Evolutionary conservation across 2,329 filamentous ascomycete species (phyloP).

Genomic region (Rhynchosporium secalis): DNA sequence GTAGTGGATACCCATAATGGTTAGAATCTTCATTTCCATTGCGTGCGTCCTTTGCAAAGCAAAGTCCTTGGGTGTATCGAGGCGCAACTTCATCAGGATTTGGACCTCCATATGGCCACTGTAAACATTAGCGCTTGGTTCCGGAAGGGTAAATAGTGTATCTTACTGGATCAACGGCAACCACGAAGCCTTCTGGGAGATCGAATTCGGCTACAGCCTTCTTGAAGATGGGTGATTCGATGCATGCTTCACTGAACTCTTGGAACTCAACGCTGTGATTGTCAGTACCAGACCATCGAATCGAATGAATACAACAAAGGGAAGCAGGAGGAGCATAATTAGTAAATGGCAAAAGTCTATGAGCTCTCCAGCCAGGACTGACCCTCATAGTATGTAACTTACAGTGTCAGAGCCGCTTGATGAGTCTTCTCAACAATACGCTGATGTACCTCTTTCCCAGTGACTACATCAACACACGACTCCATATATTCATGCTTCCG

Average conservation of each 20-base stretch:
- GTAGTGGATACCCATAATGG: slow-evolving; percentile 52
- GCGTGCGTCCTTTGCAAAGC: slow-evolving; percentile 50
- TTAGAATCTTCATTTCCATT: slow-evolving; percentile 40
- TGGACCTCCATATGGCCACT: slow-evolving; percentile 56
- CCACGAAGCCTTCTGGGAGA: slow-evolving; percentile 54
- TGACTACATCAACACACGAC: slow-evolving; percentile 50
- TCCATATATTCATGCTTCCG: slow-evolving; percentile 56
- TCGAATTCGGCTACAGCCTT: slow-evolving; percentile 51
- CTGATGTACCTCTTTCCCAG: slow-evolving; percentile 45
- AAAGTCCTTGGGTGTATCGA: slow-evolving; percentile 55
- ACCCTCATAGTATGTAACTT: slow-evolving; percentile 29
- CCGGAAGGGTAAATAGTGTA: not conserved
- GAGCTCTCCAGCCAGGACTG: not conserved
- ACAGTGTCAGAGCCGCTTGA: slow-evolving; percentile 51
- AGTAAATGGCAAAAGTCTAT: not conserved
- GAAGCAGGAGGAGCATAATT: no score
- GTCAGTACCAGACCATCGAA: not conserved
- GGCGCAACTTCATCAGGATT: slow-evolving; percentile 48
- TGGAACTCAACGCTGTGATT: slow-evolving; percentile 22
- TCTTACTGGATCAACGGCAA: slow-evolving; percentile 49
- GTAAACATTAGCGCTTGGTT: not conserved
- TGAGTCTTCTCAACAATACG: slow-evolving; percentile 49
- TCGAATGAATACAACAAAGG: not conserved
- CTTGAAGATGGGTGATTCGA: slow-evolving; percentile 52
- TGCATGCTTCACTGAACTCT: slow-evolving; percentile 28